Base-by-base conservation (phyloP, 352 stramenopile genomes). In the Pythium utonaiense region DNA sequence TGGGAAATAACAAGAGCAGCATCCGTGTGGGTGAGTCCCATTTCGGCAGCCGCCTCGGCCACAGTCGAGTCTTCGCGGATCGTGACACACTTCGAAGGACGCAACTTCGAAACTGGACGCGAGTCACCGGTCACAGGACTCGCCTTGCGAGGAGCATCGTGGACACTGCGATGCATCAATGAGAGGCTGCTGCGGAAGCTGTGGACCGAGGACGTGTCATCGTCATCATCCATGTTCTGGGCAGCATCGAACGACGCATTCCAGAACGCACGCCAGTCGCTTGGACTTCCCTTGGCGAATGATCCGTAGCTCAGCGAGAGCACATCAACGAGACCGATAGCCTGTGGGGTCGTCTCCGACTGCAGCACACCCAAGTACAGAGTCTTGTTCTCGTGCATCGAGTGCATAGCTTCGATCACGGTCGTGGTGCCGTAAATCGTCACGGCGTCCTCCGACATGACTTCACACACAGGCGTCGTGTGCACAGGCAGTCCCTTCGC, bases 1-100 rank as follows among this genome's bases (percentile, higher is more conserved):
- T 81, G 67, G 24, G 87, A 93, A 56, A 98, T 91, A 22, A 99
- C 87, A 13, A 99, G 76, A 4, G 96, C 92, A 3, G 96, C 93
- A 56, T 98, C 94, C 4, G 89, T 91, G 57, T 97, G 82, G 27
- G 96, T 89, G 25, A 80, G 63, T 25, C 86, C 83, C 74, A 99
- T 95, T 62, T 97, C 86, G 57, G 91, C 80, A 0, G 86, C 88
- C 12, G 97, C 91, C 22, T 97, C 80, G 0, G 93, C 76, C 22
- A 99, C 91, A 0, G 77, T 96, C 34, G 86, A 84, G 19, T 87
- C 73, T 33, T 95, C 77, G 13, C 73, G 74, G 22, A 96, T 95
- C 6, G 95, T 96, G 40, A 98, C 83, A 0, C 93, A 91, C 64
- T 98, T 93, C 3, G 83, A 86, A 14, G 87, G 87, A 22, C 86